Base-by-base conservation (phyloP, 192 early-diverging fungal species). In the Ambispora gerdemannii region DNA sequence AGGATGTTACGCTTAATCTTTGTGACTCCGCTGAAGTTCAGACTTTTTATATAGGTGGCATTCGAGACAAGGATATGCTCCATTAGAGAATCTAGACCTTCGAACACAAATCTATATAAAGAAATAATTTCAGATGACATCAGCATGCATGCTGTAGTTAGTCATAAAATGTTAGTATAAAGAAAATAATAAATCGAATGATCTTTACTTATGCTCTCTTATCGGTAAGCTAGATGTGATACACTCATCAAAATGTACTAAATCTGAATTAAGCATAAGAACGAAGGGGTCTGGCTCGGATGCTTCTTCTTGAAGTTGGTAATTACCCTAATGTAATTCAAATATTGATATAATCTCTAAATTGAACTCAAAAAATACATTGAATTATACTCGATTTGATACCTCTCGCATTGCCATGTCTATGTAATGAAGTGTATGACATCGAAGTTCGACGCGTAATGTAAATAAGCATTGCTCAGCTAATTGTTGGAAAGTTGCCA, bases 341-440 rank as follows among this genome's bases (percentile, higher is more conserved):
- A 47, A 3, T 10, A 55, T 22, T 17, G 47, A 71, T 35, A 65
- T 15, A 43, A 71, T 28, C 30, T 20, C n/a, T 60, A 28, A 25
- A 15, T 3, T 7, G 24, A 28, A 3, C 19, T 28, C 50, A 49
- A 33, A 31, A 56, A 34, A 51, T 36, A 3, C 56, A 38, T 28
- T 36, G 24, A 64, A 19, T 15, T 22, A 25, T 2, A 35, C 50
- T 15, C 1, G 35, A 31, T 36, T 59, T 22, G n/a, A 62, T 71
- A 91, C 89, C 82, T 97, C 95, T 25, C 94, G 86, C 47, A 90
- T 90, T 6, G 92, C 93, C 79, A 96, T 81, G 66, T 97, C 94
- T 43, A 96, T 76, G 65, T 90, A 95, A 68, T 91, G 92, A 73
- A 94, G 86, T 50, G 90, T 83, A 77, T 95, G 94, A 50, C 90